Evolutionary conservation across 768 basidiomycete species (phyloP).

Genomic region (Boletus speciosus): DNA sequence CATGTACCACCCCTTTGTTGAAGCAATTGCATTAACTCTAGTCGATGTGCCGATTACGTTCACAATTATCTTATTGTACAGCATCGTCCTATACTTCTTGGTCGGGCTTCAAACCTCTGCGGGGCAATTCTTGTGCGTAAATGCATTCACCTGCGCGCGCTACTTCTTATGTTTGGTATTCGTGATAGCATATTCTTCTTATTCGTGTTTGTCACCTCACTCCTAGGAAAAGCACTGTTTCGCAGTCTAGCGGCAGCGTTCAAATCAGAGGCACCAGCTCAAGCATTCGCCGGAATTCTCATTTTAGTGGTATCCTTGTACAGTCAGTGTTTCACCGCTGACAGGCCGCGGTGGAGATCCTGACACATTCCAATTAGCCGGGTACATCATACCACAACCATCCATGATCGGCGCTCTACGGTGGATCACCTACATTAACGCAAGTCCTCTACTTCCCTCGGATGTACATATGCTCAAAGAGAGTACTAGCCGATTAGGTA

Average conservation of each 20-base stretch:
- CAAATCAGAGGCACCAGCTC: constrained; percentile 56
- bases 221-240: constrained; percentile 77
- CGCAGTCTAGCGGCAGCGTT: constrained; percentile 61
- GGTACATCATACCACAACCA: constrained; percentile 56
- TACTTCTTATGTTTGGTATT: background rate
- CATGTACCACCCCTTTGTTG: constrained; percentile 50
- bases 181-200: constrained; percentile 51
- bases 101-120: constrained; percentile 53
- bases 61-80: constrained; percentile 33
- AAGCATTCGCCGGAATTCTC: constrained; percentile 52
- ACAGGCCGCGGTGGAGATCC: background rate
- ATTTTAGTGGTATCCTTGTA: constrained; percentile 56
- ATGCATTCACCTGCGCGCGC: constrained; percentile 2
- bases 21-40: constrained; percentile 43
- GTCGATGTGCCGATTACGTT: constrained; percentile 47
- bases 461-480: background rate
- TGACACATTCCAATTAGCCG: constrained; percentile 27
- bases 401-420: constrained; percentile 66
- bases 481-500: constrained; percentile 49
- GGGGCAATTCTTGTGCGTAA: constrained; percentile 62
- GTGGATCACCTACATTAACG: constrained; percentile 67
- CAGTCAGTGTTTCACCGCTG: constrained; percentile 9
- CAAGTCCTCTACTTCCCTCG: constrained; percentile 37
- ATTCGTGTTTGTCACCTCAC: constrained; percentile 51
- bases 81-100: constrained; percentile 55